Percentiles rank a stretch among this genome's conserved stretches.
phyloP scores from a whole-genome alignment of 2,329 filamentous ascomycete species.

The Ciborinia camelliae region DNA sequence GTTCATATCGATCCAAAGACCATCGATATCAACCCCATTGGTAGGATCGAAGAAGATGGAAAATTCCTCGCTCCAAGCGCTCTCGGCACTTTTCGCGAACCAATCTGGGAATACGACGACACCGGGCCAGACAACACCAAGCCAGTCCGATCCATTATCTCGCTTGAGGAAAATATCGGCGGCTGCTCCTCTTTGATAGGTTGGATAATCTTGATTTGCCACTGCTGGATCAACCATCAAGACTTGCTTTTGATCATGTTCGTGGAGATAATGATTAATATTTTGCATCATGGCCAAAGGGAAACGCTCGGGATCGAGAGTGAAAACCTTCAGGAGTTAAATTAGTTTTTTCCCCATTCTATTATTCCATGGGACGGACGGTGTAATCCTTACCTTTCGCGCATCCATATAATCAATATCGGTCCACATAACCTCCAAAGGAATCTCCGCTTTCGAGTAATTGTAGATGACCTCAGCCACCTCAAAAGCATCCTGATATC shows the following conservation, averaged over 20 bases:
- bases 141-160: constrained; percentile 58
- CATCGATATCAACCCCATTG: constrained; percentile 70
- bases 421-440: constrained; percentile 68
- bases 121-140: constrained; percentile 75
- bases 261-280: constrained; percentile 63
- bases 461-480: constrained; percentile 66
- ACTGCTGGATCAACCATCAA: constrained; percentile 75
- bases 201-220: constrained; percentile 49
- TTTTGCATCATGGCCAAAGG: constrained; percentile 60
- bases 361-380: too few species aligned
- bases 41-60: constrained; percentile 59
- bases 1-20: constrained; percentile 73
- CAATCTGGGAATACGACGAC: constrained; percentile 72
- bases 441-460: constrained; percentile 62
- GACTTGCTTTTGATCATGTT: constrained; percentile 65
- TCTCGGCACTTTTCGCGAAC: constrained; percentile 62
- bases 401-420: constrained; percentile 60
- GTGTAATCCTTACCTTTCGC: constrained; percentile 41
- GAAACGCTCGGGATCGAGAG: constrained; percentile 61
- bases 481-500: constrained; percentile 59
- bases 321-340: constrained; percentile 52
- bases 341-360: neutral
- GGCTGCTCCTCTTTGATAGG: constrained; percentile 52
- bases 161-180: constrained; percentile 48
- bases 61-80: constrained; percentile 71